These are phyloP conservation scores for Trichophaea hybrida DNA, from an alignment of 2,329 filamentous ascomycete species.

Conservation along the genomic window DNA sequence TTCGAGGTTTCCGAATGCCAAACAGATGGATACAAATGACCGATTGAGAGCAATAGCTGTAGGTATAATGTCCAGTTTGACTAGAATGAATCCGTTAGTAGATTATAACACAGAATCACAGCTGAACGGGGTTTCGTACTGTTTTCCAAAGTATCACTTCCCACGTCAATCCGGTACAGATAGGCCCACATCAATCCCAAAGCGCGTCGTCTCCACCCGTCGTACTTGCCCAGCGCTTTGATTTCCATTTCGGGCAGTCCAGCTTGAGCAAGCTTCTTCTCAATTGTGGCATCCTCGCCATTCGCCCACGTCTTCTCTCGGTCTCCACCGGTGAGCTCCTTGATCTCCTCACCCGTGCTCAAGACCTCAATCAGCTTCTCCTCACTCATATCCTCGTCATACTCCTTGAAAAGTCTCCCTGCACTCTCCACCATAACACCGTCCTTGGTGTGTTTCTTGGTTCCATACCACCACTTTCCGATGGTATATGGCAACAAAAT, in stretches of 20 bases:
- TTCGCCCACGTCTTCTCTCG: constrained; percentile 25
- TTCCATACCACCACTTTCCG: constrained; percentile 98
- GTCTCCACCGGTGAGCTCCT: constrained; percentile 45
- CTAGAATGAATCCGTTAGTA: constrained; percentile 29
- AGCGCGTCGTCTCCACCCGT: constrained; percentile 60
- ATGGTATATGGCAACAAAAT: constrained; percentile 85
- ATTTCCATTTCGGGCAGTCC: constrained; percentile 25
- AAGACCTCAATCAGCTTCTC: constrained; percentile 66
- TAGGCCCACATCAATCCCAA: constrained; percentile 91
- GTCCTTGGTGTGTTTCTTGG: constrained; percentile 82
- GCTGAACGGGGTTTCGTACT: constrained; percentile 12
- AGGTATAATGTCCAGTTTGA: constrained; percentile 81
- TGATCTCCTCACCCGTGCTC: constrained; percentile 76
- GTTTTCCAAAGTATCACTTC: constrained; percentile 41
- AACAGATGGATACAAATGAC: constrained; percentile 70
- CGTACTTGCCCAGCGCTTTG: constrained; percentile 51
- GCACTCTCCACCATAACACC: constrained; percentile 85
- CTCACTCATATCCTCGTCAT: constrained; percentile 68
- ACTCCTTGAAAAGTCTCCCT: constrained; percentile 87
- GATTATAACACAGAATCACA: background rate
- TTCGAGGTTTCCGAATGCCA: constrained; percentile 70
- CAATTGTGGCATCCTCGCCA: constrained; percentile 25
- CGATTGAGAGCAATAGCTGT: constrained; percentile 74
- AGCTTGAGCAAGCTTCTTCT: constrained; percentile 24
- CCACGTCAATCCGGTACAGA: constrained; percentile 71